Evolutionary conservation across 1,284 basidiomycete genomes (phyloP), one percentile per base, ranked within the genome.

Genomic region (Apiotrichum laibachii): DNA sequence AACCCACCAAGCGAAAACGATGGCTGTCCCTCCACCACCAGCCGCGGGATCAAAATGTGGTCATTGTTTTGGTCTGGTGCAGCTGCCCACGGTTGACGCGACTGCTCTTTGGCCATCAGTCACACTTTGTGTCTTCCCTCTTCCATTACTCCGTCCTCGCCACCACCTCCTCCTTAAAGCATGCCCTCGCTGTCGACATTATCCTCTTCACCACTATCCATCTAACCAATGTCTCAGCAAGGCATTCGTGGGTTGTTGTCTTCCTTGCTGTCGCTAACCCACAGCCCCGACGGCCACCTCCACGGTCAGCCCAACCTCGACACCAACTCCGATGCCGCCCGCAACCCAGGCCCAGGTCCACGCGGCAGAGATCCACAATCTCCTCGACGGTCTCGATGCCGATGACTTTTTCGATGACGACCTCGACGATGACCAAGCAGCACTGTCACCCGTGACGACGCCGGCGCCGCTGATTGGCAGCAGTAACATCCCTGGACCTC

Each of bases 371-470:
- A 63, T 70, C 21, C 65, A 61, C 22, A 68, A 69, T 35, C 64
- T 75, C 16, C 66, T 75, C 13, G 50, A 53, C 19, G 72, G 72
- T 18, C 63, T 75, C 6, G 68, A 60, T 11, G 67, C 66, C 10
- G 71, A 69, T 39, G 72, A 75, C 50, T 60, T 75, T 50, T 69
- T 69, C 37, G 68, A 67, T 33, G 62, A 61, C 21, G 56, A 63
- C 40, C 64, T 68, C 33, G 65, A 61, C 26, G 26, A 31, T 31
- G 26, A 31, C 26, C 26, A 31, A 31, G 26, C 26, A 31, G 26
- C 26, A 31, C 26, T 45, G 50, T 21, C 19, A 12, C 22, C 37
- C 9, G 5, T 56, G 45, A 18, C 54, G 61, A 16, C 50, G 26
- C 13, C 37, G 39, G 59, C 45, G 26, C 35, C 33, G 33, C 53